These are phyloP conservation scores for Elongisporangium anandrum DNA, from an alignment of 352 stramenopile species.

Conservation along the genomic window DNA sequence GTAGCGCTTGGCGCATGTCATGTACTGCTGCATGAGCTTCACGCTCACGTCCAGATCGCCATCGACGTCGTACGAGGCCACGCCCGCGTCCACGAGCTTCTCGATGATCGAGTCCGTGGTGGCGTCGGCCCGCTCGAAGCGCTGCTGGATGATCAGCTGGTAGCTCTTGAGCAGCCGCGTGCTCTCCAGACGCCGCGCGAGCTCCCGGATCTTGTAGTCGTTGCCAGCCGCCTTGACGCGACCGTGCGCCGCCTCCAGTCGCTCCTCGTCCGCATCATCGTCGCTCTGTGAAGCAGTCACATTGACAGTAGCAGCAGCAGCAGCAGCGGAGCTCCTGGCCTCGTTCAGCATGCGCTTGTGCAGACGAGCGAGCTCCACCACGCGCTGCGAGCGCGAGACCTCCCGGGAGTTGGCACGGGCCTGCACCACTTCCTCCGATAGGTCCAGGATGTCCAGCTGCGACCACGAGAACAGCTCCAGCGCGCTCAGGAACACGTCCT, in stretches of 20 bases:
- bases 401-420: slow-evolving; percentile 30
- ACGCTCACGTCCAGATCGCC: slow-evolving; percentile 46
- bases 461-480: slow-evolving; percentile 55
- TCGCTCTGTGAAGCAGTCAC: slow-evolving; percentile 7
- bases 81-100: slow-evolving; percentile 27
- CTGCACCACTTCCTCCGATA: slow-evolving; percentile 34
- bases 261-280: slow-evolving; percentile 16
- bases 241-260: slow-evolving; percentile 13
- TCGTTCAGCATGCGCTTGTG: slow-evolving; percentile 31
- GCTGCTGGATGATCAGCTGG: slow-evolving; percentile 43
- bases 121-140: slow-evolving; percentile 38
- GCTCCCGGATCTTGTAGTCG: slow-evolving; percentile 22
- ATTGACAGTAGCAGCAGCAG: background rate
- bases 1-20: slow-evolving; percentile 59
- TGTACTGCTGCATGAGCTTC: slow-evolving; percentile 76
- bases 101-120: slow-evolving; percentile 38
- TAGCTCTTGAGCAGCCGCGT: slow-evolving; percentile 36
- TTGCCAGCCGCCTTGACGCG: slow-evolving; percentile 13
- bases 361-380: slow-evolving; percentile 38
- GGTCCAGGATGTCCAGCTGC: slow-evolving; percentile 45
- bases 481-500: slow-evolving; percentile 35
- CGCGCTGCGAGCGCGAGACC: slow-evolving; percentile 34
- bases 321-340: slow-evolving; percentile 4
- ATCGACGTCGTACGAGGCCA: slow-evolving; percentile 18
- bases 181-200: slow-evolving; percentile 39